A percentile compares a stretch with the other conserved stretches of the same genome.
Conservation (phyloP, 192 early-diverging fungal species). For the Coemansia sp. region DNA sequence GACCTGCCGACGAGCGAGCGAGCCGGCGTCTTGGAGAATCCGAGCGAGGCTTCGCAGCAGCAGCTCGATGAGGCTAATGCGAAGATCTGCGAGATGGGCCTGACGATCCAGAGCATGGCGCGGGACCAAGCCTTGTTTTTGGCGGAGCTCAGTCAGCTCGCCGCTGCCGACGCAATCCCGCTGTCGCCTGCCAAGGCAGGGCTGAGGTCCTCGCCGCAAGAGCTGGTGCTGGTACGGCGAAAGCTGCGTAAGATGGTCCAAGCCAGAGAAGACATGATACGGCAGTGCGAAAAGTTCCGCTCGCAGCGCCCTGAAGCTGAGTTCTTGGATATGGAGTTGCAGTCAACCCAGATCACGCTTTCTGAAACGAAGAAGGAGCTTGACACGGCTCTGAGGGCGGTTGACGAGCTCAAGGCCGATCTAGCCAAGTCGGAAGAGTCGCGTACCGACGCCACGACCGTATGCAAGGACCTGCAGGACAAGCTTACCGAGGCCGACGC, state of each 20-base stretch:
- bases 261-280: constrained; percentile 34
- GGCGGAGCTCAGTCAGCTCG: constrained; percentile 35
- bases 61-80: constrained; percentile 16
- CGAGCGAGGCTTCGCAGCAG: constrained; percentile 18
- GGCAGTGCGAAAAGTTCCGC: constrained; percentile 45
- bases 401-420: constrained; percentile 20
- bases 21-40: constrained; percentile 6
- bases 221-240: constrained; percentile 47
- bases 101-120: constrained; percentile 30
- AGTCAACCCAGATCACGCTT: constrained; percentile 37
- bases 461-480: constrained; percentile 6
- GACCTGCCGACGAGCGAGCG: neutral
- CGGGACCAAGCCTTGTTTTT: constrained; percentile 40
- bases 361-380: constrained; percentile 45
- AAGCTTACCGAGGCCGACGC: constrained; percentile 2
- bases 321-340: constrained; percentile 54
- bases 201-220: constrained; percentile 10
- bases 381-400: constrained; percentile 28
- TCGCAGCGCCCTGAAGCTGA: constrained; percentile 53
- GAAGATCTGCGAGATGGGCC: constrained; percentile 28
- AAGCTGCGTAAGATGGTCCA: constrained; percentile 51
- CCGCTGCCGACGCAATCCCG: constrained; percentile 31
- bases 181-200: constrained; percentile 33
- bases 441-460: neutral
- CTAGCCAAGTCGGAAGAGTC: constrained; percentile 10